Evolutionary conservation across 371 early-diverging fungal genomes (phyloP).

Genomic region (Rhizopus microsporus): DNA sequence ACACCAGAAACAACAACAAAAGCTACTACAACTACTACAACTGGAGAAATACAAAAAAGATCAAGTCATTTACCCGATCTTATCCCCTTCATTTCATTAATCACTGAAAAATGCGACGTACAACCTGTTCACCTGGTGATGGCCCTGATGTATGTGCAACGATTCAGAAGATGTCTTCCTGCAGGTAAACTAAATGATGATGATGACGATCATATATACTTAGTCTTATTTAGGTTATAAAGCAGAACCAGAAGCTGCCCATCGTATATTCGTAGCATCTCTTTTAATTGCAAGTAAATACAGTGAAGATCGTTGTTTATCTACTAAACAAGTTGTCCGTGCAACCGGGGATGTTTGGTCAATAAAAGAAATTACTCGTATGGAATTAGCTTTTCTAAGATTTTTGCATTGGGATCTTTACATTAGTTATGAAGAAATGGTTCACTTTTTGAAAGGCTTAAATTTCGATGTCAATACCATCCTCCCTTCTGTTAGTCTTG

Average conservation of each 20-base stretch:
- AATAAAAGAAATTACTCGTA: slow-evolving; percentile 52
- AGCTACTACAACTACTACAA: background rate
- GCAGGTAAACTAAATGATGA: slow-evolving; percentile 20
- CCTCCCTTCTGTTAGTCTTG: slow-evolving; percentile 16
- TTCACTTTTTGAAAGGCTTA: slow-evolving; percentile 28
- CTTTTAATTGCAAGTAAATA: slow-evolving; percentile 50
- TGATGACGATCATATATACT: background rate
- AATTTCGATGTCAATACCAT: slow-evolving; percentile 29
- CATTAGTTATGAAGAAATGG: slow-evolving; percentile 42
- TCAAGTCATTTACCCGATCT: slow-evolving; percentile 42
- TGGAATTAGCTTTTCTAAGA: slow-evolving; percentile 51
- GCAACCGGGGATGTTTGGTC: slow-evolving; percentile 57
- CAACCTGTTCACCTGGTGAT: slow-evolving; percentile 46
- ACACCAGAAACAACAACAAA: slow-evolving; percentile 1
- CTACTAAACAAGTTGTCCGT: slow-evolving; percentile 47
- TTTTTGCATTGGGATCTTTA: slow-evolving; percentile 50
- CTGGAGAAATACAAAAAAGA: slow-evolving; percentile 25
- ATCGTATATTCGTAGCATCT: slow-evolving; percentile 54
- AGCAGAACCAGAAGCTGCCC: slow-evolving; percentile 52
- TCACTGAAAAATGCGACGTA: slow-evolving; percentile 51
- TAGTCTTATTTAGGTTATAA: slow-evolving; percentile 32
- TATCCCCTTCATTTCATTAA: slow-evolving; percentile 46
- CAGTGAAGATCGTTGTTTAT: slow-evolving; percentile 45
- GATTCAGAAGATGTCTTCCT: slow-evolving; percentile 44
- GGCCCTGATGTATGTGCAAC: slow-evolving; percentile 52